These are phyloP conservation scores for Teratosphaeria epicoccoides DNA, from an alignment of 2,329 filamentous ascomycete species.

Conservation along the genomic window DNA sequence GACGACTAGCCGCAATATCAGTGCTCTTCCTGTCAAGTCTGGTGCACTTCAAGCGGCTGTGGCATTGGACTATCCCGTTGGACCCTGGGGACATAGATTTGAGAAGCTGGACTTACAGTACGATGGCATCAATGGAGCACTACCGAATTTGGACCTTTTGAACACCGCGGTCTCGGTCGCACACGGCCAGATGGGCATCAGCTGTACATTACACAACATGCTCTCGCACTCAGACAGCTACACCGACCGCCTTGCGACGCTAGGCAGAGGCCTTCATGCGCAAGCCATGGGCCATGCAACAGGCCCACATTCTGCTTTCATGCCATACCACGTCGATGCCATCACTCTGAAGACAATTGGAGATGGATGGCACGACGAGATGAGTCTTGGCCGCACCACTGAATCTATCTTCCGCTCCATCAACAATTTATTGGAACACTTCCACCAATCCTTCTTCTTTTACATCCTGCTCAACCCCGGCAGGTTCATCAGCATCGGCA, in stretches of 20 bases:
- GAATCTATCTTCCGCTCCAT: constrained; percentile 87
- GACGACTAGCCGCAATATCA: constrained; percentile 42
- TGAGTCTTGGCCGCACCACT: constrained; percentile 80
- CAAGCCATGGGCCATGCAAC: constrained; percentile 83
- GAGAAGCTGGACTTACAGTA: constrained; percentile 85
- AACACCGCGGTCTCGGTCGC: constrained; percentile 88
- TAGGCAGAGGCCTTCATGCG: constrained; percentile 84
- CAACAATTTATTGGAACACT: constrained; percentile 91
- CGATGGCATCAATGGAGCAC: constrained; percentile 88
- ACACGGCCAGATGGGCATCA: constrained; percentile 82
- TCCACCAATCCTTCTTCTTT: constrained; percentile 99
- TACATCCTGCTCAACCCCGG: constrained; percentile 87
- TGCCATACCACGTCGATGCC: constrained; percentile 94
- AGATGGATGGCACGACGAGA: constrained; percentile 93
- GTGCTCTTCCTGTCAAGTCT: constrained; percentile 75
- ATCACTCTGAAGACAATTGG: constrained; percentile 86
- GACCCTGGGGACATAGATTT: constrained; percentile 63
- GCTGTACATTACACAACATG: constrained; percentile 75
- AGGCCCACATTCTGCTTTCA: constrained; percentile 89
- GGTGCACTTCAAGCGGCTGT: constrained; percentile 86
- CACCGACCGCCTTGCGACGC: constrained; percentile 69
- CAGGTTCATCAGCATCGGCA: constrained; percentile 94
- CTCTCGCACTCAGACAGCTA: constrained; percentile 68
- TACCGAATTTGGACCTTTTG: constrained; percentile 91
- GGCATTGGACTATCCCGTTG: constrained; percentile 76